Evolutionary conservation across 1,139 yeast genomes (phyloP).

Genomic region (Hyphopichia pseudoburtonii): DNA sequence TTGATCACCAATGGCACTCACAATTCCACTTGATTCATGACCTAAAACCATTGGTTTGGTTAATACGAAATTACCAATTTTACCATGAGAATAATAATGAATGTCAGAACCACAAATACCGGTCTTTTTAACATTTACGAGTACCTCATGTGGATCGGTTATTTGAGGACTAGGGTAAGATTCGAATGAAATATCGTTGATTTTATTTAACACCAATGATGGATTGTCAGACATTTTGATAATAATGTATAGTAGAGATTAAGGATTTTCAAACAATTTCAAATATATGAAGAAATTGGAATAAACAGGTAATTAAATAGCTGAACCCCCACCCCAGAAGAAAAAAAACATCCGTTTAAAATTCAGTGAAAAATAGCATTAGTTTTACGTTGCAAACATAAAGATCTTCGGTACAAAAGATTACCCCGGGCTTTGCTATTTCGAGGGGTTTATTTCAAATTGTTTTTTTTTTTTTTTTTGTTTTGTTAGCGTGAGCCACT

Average conservation of each 20-base stretch:
- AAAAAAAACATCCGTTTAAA: no score
- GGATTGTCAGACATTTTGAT: slow-evolving; percentile 34
- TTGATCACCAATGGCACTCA: slow-evolving; percentile 61
- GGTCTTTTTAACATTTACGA: slow-evolving; percentile 69
- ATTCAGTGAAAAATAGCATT: no score
- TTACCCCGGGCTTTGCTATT: no score
- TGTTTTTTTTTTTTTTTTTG: neutral
- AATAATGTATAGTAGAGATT: no score
- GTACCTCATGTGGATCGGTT: slow-evolving; percentile 64
- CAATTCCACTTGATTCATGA: slow-evolving; percentile 74
- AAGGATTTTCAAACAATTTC: no score
- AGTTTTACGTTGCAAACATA: no score
- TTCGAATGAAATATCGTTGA: slow-evolving; percentile 65
- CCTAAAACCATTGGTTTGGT: slow-evolving; percentile 71
- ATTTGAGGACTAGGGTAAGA: slow-evolving; percentile 65
- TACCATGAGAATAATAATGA: slow-evolving; percentile 79
- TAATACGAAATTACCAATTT: slow-evolving; percentile 70
- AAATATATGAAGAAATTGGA: no score
- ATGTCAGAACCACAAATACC: slow-evolving; percentile 91
- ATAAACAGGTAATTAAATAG: no score
- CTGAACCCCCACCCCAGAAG: no score
- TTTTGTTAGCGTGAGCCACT: no score
- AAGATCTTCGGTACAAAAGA: no score
- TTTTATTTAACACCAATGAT: slow-evolving; percentile 65
- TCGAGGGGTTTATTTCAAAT: no score